phyloP scores from a whole-genome alignment of 768 basidiomycete genomes.

The Melanogaster broomeanus region DNA sequence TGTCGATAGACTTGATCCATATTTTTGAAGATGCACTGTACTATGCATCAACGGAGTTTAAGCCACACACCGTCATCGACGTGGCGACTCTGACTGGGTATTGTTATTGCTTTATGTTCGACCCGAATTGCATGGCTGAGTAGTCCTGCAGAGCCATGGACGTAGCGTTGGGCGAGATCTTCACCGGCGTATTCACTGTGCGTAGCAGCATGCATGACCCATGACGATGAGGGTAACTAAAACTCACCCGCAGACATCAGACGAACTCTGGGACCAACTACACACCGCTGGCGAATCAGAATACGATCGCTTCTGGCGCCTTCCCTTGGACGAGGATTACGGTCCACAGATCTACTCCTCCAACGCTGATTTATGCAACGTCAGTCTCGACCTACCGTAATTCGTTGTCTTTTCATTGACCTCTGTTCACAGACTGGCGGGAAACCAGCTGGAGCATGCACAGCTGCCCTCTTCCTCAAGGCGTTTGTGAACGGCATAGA shows the following conservation, averaged over 20 bases:
- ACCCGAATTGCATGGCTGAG: not conserved
- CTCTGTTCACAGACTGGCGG: constrained; percentile 59
- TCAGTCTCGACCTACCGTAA: not conserved
- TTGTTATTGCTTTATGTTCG: constrained; percentile 7
- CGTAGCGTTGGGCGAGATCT: constrained; percentile 74
- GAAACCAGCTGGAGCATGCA: constrained; percentile 68
- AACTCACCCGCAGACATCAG: constrained; percentile 53
- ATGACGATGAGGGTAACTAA: not conserved
- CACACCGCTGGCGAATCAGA: constrained; percentile 69
- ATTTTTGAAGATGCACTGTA: constrained; percentile 69
- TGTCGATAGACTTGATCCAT: not conserved
- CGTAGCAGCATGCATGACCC: constrained; percentile 12
- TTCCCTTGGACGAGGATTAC: constrained; percentile 85
- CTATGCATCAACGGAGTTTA: constrained; percentile 75
- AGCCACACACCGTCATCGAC: constrained; percentile 81
- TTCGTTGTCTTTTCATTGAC: constrained; percentile 1
- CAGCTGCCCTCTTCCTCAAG: constrained; percentile 87
- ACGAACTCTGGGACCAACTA: constrained; percentile 72
- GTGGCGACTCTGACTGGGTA: constrained; percentile 87
- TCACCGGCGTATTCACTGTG: constrained; percentile 78
- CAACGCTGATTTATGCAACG: constrained; percentile 82
- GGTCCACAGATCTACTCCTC: constrained; percentile 73
- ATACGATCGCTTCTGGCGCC: constrained; percentile 86
- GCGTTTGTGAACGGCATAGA: constrained; percentile 78
- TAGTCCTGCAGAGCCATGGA: constrained; percentile 56